Conservation (phyloP, 108 stramenopile species). For the Schizochytrium sp. region DNA sequence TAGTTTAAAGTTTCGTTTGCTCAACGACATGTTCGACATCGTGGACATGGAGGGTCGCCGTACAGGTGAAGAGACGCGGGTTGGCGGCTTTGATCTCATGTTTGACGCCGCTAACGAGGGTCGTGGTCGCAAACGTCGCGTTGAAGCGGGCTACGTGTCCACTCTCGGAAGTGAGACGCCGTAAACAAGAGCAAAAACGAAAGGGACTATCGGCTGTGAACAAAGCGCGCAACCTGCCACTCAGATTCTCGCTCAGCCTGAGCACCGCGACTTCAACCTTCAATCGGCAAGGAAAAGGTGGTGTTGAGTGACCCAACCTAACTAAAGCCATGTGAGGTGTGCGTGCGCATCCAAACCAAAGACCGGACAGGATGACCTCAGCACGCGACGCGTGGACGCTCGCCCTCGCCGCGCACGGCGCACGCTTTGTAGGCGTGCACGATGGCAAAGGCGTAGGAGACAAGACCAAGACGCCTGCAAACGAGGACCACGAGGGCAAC, state of each 20-base stretch:
- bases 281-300: too few species aligned
- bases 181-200: too few species aligned
- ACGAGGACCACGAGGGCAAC: background rate
- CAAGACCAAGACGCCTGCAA: background rate
- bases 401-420: background rate
- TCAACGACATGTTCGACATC: constrained; percentile 50
- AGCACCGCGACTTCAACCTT: too few species aligned
- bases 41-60: constrained; percentile 45
- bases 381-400: background rate
- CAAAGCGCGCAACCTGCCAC: too few species aligned
- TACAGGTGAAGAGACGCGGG: constrained; percentile 34
- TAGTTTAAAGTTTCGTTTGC: constrained; percentile 44
- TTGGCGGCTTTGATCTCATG: constrained; percentile 45
- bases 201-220: too few species aligned
- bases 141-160: background rate
- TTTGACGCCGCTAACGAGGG: background rate
- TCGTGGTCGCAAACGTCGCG: background rate
- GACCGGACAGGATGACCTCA: background rate
- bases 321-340: too few species aligned
- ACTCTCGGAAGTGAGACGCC: background rate
- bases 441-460: background rate
- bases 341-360: too few species aligned
- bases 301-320: too few species aligned
- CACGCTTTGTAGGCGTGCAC: background rate
- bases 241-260: too few species aligned